These are phyloP conservation scores for Nidularia sp. DNA, from an alignment of 768 basidiomycete species.

Conservation along the genomic window DNA sequence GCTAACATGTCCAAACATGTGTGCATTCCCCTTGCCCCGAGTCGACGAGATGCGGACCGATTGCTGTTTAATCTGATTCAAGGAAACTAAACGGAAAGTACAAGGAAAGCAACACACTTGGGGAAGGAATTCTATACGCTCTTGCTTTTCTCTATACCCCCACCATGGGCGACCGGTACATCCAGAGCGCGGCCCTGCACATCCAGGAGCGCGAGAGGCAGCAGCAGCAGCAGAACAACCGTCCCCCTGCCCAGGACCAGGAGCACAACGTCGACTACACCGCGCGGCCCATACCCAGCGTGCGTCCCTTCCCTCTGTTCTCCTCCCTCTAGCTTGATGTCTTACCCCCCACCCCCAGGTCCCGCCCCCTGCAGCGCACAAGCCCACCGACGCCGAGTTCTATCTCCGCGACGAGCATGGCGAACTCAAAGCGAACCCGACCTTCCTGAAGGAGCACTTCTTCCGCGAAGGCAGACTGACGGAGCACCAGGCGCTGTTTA, in stretches of 20 bases:
- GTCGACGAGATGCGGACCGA: too few relatives aligned
- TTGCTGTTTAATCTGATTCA: background rate
- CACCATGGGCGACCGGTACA: conserved; percentile 1
- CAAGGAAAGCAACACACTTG: too few relatives aligned
- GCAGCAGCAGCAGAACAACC: conserved; percentile 1
- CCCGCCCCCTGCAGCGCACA: conserved; percentile 56
- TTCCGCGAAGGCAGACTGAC: conserved; percentile 80
- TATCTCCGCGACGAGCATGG: conserved; percentile 50
- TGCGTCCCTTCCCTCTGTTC: background rate
- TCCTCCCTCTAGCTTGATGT: background rate
- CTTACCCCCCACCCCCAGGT: conserved; percentile 41
- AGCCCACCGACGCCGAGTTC: conserved; percentile 73
- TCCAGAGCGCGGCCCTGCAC: background rate
- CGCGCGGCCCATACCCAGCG: background rate
- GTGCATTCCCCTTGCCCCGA: background rate
- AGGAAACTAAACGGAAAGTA: too few relatives aligned
- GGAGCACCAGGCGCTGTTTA: conserved; percentile 82
- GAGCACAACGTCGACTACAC: background rate
- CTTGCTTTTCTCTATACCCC: background rate
- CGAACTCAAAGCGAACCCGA: conserved; percentile 64
- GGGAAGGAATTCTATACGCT: background rate
- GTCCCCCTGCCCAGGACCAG: background rate
- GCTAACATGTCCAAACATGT: conserved; percentile 2
- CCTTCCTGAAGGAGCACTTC: conserved; percentile 86
- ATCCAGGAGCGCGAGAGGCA: background rate